Percentiles rank a stretch among this genome's conserved stretches.
These are phyloP conservation scores for Neodidymelliopsis sp. DNA, from an alignment of 2,329 filamentous ascomycete species.

Conservation along the genomic window DNA sequence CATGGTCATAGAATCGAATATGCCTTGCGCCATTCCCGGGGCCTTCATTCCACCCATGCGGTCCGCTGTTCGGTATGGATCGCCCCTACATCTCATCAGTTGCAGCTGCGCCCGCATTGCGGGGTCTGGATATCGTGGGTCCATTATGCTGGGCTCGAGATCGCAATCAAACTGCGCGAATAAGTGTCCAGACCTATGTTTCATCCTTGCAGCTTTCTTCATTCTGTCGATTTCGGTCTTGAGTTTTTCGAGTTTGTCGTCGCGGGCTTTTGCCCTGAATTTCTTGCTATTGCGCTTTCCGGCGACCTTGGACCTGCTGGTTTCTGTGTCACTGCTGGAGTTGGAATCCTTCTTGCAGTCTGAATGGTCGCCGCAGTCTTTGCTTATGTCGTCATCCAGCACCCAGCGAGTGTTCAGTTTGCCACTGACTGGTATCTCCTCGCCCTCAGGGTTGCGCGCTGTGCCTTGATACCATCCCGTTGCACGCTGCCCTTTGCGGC, in stretches of 20 bases:
- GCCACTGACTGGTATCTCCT: slow-evolving; percentile 16
- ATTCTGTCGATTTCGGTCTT: background rate
- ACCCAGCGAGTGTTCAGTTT: slow-evolving; percentile 36
- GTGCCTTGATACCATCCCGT: slow-evolving; percentile 1
- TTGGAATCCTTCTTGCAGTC: slow-evolving; percentile 15
- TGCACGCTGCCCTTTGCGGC: slow-evolving; percentile 38
- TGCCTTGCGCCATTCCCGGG: background rate
- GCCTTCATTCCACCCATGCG: background rate
- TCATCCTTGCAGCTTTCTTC: background rate
- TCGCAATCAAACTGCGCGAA: background rate
- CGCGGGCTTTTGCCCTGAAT: background rate
- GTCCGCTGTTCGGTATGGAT: background rate
- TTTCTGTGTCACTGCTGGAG: slow-evolving; percentile 1
- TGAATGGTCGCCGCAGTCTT: slow-evolving; percentile 36
- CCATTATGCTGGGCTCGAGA: background rate
- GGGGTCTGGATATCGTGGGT: background rate
- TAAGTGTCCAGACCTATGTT: background rate
- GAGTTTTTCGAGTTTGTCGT: background rate
- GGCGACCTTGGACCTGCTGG: background rate
- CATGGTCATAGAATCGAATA: slow-evolving; percentile 4
- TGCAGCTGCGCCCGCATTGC: background rate
- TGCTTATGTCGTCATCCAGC: slow-evolving; percentile 35
- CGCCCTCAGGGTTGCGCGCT: slow-evolving; percentile 3
- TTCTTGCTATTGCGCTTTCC: background rate
- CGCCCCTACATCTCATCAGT: background rate